Conservation (phyloP, 139 green algal species). For the Pseudopediastrum boryanum region DNA sequence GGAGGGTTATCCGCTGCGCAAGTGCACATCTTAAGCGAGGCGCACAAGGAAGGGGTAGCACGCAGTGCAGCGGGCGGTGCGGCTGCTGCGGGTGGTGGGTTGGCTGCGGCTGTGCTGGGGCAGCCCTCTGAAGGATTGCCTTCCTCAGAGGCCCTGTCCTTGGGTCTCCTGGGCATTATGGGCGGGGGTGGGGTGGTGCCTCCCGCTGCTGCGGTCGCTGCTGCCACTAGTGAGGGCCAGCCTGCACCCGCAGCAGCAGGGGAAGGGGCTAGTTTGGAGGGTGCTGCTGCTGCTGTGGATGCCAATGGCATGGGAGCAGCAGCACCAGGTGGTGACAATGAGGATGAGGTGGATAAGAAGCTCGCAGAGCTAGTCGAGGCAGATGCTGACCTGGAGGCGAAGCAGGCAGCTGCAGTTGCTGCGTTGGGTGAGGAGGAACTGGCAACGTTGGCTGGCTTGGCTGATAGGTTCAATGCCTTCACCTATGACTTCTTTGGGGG, state of each 20-base stretch:
- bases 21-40: slow-evolving; percentile 24
- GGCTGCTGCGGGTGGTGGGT: background rate
- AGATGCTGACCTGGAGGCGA: background rate
- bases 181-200: too few relatives aligned
- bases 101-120: background rate
- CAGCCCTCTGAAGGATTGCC: background rate
- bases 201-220: background rate
- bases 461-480: slow-evolving; percentile 35
- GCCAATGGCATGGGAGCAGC: background rate
- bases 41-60: background rate
- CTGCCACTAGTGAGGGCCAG: background rate
- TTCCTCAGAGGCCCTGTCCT: background rate
- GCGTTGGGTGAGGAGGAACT: slow-evolving; percentile 3
- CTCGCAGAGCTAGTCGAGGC: slow-evolving; percentile 24
- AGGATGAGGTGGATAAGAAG: slow-evolving; percentile 27
- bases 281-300: background rate
- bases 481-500: slow-evolving; percentile 33
- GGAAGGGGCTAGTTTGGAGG: background rate
- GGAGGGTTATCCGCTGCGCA: slow-evolving; percentile 28
- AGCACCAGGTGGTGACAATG: background rate
- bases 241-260: background rate
- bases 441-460: slow-evolving; percentile 9
- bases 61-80: background rate
- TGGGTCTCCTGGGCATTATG: background rate
- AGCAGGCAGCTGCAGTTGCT: background rate